Conservation (phyloP, 257 asterid species). For the Nicotiana otophora region DNA sequence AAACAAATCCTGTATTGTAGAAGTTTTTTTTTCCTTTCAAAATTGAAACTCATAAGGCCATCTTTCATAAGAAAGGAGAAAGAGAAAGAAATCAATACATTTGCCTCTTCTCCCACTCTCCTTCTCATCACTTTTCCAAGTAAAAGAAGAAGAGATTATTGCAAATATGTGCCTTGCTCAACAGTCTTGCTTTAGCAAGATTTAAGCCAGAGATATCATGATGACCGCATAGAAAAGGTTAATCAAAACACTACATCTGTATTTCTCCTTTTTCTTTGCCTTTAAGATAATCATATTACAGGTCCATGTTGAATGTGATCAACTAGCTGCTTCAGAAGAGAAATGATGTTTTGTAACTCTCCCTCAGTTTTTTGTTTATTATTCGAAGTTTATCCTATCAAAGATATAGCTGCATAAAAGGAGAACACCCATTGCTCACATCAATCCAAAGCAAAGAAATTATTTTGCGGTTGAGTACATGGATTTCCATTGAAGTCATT, state of each 20-base stretch:
- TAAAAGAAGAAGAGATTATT: too few relatives aligned
- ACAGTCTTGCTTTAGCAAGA: neutral
- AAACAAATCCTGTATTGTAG: neutral
- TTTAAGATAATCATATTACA: neutral
- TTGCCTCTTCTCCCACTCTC: neutral
- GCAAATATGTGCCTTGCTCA: neutral
- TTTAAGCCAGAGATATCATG: neutral
- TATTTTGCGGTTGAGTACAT: neutral
- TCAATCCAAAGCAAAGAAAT: neutral
- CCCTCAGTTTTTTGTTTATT: neutral
- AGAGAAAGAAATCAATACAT: neutral
- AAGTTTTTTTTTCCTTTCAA: neutral
- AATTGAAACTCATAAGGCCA: neutral
- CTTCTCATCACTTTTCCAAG: neutral
- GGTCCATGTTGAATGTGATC: neutral
- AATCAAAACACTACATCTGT: neutral
- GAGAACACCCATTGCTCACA: neutral
- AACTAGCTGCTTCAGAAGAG: neutral
- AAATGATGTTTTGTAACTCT: neutral
- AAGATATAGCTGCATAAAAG: neutral
- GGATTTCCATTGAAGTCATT: neutral
- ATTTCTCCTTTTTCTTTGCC: neutral
- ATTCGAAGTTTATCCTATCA: neutral
- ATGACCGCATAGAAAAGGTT: neutral
- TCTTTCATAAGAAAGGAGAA: neutral